Evolutionary conservation across 202 grass and related monocot genomes (phyloP), one percentile per base, ranked within the genome.

Genomic region (Panicum hallii): DNA sequence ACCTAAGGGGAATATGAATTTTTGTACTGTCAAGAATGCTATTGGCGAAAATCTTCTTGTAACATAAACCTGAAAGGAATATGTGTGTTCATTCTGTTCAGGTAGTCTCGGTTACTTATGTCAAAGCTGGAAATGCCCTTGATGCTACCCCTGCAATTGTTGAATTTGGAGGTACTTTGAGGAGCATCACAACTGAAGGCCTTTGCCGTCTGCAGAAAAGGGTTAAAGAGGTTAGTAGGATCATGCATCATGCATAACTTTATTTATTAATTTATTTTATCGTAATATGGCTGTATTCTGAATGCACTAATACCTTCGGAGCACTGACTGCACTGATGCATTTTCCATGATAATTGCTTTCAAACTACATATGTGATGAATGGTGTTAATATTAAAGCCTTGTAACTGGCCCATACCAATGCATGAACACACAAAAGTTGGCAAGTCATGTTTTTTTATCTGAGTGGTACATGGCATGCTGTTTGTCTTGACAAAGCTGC

Each of bases 81-180:
- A 69, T 84, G 19, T 88, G 11, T 78, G 74, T 72, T 76, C 82
- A 36, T 78, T 83, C 14, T 68, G 17, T 78, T 87, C 56, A 98
- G 96, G 93, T 95, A 44, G 46, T 98, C 46, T 89, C 91, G 2
- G 89, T 90, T 72, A 98, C 93, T 22, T 98, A 90, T 91, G 86
- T 95, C 30, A 90, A 90, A 85, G 89, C 91, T 89, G 93, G 88
- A 17, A 73, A 74, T 66, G 77, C 77, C 49, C 54, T 89, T 79
- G 74, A 92, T 84, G 80, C 56, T 44, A 94, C 82, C 26, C 93
- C 93, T 70, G 23, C 77, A 46, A 42, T 77, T 73, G 75, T 98
- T 70, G 88, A 98, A 86, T 98, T 98, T 43, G 96, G 96, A 50
- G 96, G 96, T 63, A 95, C 96, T 72, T 78, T 98, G 58, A 92